Evolutionary conservation across 306 rosid genomes (phyloP), one percentile per base, ranked within the genome.

Genomic region (Begonia masoniana): DNA sequence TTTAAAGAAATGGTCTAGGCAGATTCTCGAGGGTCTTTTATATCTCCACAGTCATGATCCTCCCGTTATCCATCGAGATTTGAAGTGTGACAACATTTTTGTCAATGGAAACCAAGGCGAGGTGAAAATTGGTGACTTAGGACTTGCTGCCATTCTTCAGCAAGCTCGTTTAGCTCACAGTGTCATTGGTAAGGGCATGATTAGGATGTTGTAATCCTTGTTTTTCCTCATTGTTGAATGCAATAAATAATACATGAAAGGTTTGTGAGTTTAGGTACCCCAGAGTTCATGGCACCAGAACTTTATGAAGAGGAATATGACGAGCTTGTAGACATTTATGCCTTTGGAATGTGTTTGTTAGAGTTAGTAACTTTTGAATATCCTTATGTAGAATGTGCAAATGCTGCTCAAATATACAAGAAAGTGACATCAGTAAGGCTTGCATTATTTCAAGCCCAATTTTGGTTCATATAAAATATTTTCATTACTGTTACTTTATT

Each of bases 221-320:
- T 50, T 50, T 51, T 55, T 85, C 15, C 6, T 45, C 15, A 10
- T 45, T 45, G 2, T n/a, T 12, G 6, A n/a, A 45, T 31, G 1
- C 39, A 31, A 31, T 31, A 31, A 31, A 6, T 31, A 31, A 31
- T 31, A 7, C 39, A 4, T 31, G 39, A 31, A 31, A 4, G 39
- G 7, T 31, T 31, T 16, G 41, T 62, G 62, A 59, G 47, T 50
- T 51, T 57, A 91, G 96, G 99, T 59, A 92, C 99, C 43, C 99
- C 99, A 0, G 99, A 91, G 79, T 91, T 91, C 71, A 91, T 91
- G 99, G 99, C 99, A 6, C 99, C 99, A 3, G 99, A 91, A 71
- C 88, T 91, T 36, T 91, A 91, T 17, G 96, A 91, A 72, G 96
- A 86, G 74, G 99, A 91, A 68, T 91, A 91, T 60, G 83, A 91